Evolutionary conservation across 1,139 yeast species (phyloP).

Genomic region (Kazachstania sp.): DNA sequence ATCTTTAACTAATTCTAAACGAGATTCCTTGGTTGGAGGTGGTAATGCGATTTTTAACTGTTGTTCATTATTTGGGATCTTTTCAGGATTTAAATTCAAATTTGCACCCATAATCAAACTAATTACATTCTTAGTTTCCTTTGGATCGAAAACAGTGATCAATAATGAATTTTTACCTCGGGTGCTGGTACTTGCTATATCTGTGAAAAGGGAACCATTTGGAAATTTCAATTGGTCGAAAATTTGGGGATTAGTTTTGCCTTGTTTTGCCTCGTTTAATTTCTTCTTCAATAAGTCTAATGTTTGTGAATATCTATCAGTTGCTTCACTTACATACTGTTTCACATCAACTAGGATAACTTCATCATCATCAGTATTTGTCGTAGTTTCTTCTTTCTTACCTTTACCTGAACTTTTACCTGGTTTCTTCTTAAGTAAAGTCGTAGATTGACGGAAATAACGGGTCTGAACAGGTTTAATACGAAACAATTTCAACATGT

Average conservation of each 20-base stretch:
- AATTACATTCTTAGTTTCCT: constrained; percentile 55
- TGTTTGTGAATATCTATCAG: constrained; percentile 40
- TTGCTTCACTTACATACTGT: constrained; percentile 34
- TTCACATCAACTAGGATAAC: constrained; percentile 31
- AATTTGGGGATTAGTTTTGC: constrained; percentile 55
- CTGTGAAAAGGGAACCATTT: constrained; percentile 42
- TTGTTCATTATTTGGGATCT: constrained; percentile 63
- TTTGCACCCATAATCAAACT: constrained; percentile 62
- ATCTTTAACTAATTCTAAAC: constrained; percentile 48
- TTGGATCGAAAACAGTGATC: constrained; percentile 79
- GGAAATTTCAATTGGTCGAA: constrained; percentile 54
- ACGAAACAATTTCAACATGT: neutral
- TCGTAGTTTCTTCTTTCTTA: neutral
- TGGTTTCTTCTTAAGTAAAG: constrained; percentile 5
- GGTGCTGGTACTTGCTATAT: constrained; percentile 66
- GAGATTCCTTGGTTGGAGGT: constrained; percentile 62
- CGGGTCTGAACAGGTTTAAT: constrained; percentile 2
- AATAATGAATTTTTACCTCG: constrained; percentile 62
- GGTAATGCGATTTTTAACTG: constrained; percentile 69
- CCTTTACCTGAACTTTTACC: constrained; percentile 3
- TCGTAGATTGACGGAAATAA: constrained; percentile 1
- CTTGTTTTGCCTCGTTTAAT: constrained; percentile 56
- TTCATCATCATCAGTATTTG: constrained; percentile 17
- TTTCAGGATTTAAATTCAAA: constrained; percentile 71
- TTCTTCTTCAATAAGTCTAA: constrained; percentile 47